Base-by-base conservation (phyloP, 2,329 filamentous ascomycete species). In the Calonectria honghensis region DNA sequence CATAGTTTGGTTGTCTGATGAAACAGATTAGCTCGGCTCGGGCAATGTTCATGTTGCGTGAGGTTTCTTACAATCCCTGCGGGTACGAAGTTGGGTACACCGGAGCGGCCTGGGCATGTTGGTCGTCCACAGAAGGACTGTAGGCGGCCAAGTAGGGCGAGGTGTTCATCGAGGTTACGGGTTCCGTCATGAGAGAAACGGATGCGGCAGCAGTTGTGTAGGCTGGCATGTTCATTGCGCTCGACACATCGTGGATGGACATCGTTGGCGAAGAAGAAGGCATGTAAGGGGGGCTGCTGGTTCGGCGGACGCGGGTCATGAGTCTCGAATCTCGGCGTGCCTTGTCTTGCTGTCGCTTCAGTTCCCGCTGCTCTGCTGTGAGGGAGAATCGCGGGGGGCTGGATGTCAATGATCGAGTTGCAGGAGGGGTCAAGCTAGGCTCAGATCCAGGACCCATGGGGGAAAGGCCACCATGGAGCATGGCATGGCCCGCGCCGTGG, bases 311-410 rank as follows among this genome's bases (percentile, higher is more conserved):
- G 73, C 91, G 88, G 11, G 84, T 82, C 4, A 87, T 86, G 20
- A 89, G 82, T 81, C 93, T 93, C 9, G 89, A 89, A 77, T 91
- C 90, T 77, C 91, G 87, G 72, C 92, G 89, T 57, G 87, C 89
- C 78, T 89, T 90, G 77, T 93, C 91, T 75, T 89, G 87, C 79
- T 93, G 91, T 73, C 91, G 88, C 84, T 91, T 93, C 52, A 93
- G 82, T 79, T 92, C 91, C 76, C 91, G 89, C 82, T 93, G 91
- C 81, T 93, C 91, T 9, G 90, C 85, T 7, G 90, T 91, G 80
- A 92, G 86, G 48, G 85, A 85, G 59, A 85, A 84, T 75, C 89
- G 87, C 7, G 91, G 90, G 32, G 91, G 91, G 83, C 91, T 93
- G 29, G 88, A 89, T 50, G 91, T 91, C 63, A 89, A 84, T 29